phyloP scores from a whole-genome alignment of 768 basidiomycete genomes.

The Macrolepiota fuliginosa region DNA sequence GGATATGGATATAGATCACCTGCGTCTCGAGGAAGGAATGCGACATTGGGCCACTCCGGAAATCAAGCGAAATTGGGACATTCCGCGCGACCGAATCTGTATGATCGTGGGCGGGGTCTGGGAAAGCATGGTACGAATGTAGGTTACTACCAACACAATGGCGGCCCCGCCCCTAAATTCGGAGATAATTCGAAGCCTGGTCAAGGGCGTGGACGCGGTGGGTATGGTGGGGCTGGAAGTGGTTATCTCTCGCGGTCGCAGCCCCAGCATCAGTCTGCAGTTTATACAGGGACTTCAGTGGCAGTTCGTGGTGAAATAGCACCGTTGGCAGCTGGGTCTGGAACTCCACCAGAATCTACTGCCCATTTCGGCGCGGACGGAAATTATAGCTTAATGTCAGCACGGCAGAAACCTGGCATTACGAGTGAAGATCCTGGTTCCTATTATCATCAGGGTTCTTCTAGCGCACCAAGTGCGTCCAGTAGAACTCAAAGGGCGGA shows the following conservation, averaged over 20 bases:
- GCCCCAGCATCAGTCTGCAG: neutral
- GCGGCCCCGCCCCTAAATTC: too few species aligned
- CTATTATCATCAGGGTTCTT: neutral
- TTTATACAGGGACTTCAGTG: neutral
- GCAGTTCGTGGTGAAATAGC: neutral
- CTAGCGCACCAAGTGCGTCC: neutral
- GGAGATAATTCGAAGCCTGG: too few species aligned
- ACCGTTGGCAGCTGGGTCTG: too few species aligned
- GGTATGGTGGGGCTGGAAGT: neutral
- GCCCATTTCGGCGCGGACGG: neutral
- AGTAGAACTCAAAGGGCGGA: neutral
- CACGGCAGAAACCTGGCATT: neutral
- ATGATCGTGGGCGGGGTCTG: neutral
- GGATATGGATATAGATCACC: neutral
- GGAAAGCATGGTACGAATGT: neutral
- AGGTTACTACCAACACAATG: neutral
- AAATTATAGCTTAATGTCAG: neutral
- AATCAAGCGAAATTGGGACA: neutral
- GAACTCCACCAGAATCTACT: neutral
- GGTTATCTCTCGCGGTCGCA: neutral
- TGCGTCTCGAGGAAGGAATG: neutral
- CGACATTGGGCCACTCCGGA: neutral
- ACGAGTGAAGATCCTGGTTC: neutral
- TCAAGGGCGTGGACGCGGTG: neutral
- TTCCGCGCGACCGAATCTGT: neutral